Base-by-base conservation (phyloP, 2,329 filamentous ascomycete genomes). In the Macroventuria anomochaeta region DNA sequence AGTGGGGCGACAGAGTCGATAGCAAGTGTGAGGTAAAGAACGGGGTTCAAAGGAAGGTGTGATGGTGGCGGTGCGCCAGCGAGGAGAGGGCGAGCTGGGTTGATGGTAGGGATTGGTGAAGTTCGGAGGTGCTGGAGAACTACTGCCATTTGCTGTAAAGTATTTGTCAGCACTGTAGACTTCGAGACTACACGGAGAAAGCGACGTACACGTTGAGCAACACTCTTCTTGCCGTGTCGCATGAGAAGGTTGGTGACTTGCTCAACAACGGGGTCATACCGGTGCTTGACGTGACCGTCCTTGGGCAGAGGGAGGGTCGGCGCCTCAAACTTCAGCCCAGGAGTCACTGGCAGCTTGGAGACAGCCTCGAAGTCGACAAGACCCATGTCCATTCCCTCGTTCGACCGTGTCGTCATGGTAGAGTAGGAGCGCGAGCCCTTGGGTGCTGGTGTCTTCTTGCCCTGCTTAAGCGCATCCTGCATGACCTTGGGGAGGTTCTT, bases 1-100 rank as follows among this genome's bases (percentile, higher is more conserved):
- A 99, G 83, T 8, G 95, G 95, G 1, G 93, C 91, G 20, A 99
- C 88, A 8, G 91, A 96, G 81, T 99, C 95, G 68, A 99, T 87
- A 26, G 93, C 92, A 26, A 96, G 83, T 11, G 89, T 91, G 40
- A 99, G 87, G 79, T 97, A 99, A 48, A 90, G 84, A 48, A 96
- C 83, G 1, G 95, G 95, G 75, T 97, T 90, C 26, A 96, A 85
- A 2, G 95, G 92, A 8, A 99, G 88, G 65, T 93, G 88, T 3
- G 83, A 80, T 20, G 90, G 81, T 1, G 92, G 90, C 1, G 93
- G 91, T 1, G 88, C 82, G 51, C 90, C 90, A 2, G 91, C 89
- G 28, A 93, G 79, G 25, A 95, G 84, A 13, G 88, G 87, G 47
- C 85, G 87, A 55, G 82, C 78, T 18, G 90, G 85, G 74, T 88